phyloP scores from a whole-genome alignment of 2,329 filamentous ascomycete species.

The Cordyceps cicadae region DNA sequence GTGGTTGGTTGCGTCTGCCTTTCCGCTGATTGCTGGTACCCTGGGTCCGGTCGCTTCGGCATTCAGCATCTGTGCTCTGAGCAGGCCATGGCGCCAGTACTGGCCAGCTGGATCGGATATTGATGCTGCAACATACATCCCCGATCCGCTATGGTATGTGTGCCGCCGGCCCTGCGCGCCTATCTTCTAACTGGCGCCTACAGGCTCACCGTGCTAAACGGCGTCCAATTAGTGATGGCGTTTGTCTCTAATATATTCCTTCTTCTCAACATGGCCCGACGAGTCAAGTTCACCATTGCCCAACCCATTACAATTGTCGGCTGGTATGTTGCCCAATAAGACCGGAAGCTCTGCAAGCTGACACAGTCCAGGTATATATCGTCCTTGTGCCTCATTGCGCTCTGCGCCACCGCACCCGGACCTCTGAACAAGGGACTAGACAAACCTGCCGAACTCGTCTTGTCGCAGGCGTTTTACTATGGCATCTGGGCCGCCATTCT shows the following conservation, averaged over 20 bases:
- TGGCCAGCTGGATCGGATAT: constrained; percentile 38
- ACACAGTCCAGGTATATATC: constrained; percentile 42
- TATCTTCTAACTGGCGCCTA: neutral
- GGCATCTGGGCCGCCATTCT: constrained; percentile 70
- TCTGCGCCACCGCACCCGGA: constrained; percentile 57
- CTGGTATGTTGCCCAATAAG: constrained; percentile 46
- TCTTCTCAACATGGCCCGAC: constrained; percentile 76
- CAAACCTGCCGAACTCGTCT: constrained; percentile 43
- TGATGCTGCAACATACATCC: constrained; percentile 43
- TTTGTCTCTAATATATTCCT: constrained; percentile 73
- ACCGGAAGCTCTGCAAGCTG: neutral
- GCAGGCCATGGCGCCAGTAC: constrained; percentile 65
- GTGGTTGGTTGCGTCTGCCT: constrained; percentile 57
- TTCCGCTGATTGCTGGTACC: constrained; percentile 75
- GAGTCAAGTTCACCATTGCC: constrained; percentile 71
- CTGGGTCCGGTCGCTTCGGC: constrained; percentile 81
- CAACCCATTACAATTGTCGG: constrained; percentile 75
- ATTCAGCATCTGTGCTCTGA: constrained; percentile 79
- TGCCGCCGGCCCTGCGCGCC: neutral
- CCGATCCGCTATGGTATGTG: constrained; percentile 61
- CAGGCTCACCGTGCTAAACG: constrained; percentile 68
- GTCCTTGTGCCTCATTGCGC: constrained; percentile 56
- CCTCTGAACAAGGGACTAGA: constrained; percentile 33
- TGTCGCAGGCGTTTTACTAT: constrained; percentile 82
- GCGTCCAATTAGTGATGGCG: constrained; percentile 66